phyloP scores from a whole-genome alignment of 768 basidiomycete species.

The Agaricus bisporus region DNA sequence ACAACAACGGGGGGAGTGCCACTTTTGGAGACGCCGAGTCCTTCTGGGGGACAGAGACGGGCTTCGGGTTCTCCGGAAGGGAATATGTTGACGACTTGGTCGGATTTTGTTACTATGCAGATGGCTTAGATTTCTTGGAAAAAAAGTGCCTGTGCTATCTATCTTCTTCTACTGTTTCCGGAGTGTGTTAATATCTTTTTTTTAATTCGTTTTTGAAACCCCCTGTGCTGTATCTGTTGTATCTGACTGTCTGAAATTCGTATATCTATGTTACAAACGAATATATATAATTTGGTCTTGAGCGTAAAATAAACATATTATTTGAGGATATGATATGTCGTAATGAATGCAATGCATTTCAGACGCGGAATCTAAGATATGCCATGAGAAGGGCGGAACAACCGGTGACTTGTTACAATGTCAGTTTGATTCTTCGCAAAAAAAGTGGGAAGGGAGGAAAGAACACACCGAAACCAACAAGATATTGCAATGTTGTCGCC shows the following conservation, averaged over 20 bases:
- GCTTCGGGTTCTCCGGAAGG: constrained; percentile 54
- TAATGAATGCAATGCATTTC: constrained; percentile 24
- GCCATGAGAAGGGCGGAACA: constrained; percentile 85
- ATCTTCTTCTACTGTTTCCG: neutral
- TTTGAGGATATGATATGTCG: neutral
- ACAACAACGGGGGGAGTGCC: constrained; percentile 5
- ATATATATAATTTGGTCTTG: neutral
- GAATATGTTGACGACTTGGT: constrained; percentile 59
- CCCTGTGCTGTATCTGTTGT: neutral
- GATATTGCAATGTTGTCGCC: constrained; percentile 83
- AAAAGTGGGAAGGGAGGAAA: neutral
- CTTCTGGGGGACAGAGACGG: constrained; percentile 22
- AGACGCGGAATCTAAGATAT: constrained; percentile 66
- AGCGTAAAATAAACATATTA: neutral
- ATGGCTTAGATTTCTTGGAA: constrained; percentile 17
- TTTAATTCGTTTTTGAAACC: neutral
- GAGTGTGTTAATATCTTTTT: neutral
- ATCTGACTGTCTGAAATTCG: neutral
- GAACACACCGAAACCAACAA: constrained; percentile 77
- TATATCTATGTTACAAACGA: constrained; percentile 2
- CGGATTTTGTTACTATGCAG: constrained; percentile 51
- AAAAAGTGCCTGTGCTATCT: too few relatives aligned
- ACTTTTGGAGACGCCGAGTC: constrained; percentile 8
- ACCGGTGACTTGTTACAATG: constrained; percentile 59
- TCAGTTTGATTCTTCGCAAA: constrained; percentile 3